Conservation (phyloP, 768 basidiomycete species). For the Hebeloma cylindrosporum region DNA sequence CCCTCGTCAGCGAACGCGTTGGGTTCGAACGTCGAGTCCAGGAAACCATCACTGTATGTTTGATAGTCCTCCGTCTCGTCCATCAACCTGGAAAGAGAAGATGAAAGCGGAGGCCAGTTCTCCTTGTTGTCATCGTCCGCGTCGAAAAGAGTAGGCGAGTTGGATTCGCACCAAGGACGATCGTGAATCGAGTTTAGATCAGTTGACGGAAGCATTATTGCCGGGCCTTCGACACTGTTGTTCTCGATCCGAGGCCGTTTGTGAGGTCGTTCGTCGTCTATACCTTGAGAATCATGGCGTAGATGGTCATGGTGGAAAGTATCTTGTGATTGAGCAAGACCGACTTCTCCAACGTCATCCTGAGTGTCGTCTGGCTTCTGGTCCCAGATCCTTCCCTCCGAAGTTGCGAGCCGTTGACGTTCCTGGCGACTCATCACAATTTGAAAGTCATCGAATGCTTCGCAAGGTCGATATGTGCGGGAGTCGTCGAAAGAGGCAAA, state of each 20-base stretch:
- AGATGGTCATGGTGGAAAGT: too few relatives aligned
- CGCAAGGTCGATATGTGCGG: neutral
- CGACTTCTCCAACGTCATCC: too few relatives aligned
- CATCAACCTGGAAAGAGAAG: conserved; percentile 8
- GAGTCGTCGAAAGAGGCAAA: too few relatives aligned
- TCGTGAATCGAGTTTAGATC: neutral
- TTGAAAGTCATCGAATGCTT: conserved; percentile 19
- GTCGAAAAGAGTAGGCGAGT: neutral
- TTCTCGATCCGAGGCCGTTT: conserved; percentile 15
- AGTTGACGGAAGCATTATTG: neutral
- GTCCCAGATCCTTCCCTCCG: conserved; percentile 6
- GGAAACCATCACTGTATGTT: neutral
- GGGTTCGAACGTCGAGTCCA: neutral
- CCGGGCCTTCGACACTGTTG: neutral
- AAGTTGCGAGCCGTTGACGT: conserved; percentile 21
- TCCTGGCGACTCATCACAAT: conserved; percentile 44
- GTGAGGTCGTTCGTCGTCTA: conserved; percentile 9
- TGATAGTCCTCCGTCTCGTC: neutral
- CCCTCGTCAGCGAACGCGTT: too few relatives aligned
- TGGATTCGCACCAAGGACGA: neutral
- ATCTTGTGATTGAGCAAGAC: too few relatives aligned
- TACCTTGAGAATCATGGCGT: neutral
- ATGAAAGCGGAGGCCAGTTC: conserved; percentile 17
- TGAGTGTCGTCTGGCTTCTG: too few relatives aligned
- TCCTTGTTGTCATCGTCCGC: conserved; percentile 21